A percentile compares a stretch with the other conserved stretches of the same genome.
These are phyloP conservation scores for Penicillium rolfsii DNA, from an alignment of 2,329 filamentous ascomycete species.

Conservation along the genomic window DNA sequence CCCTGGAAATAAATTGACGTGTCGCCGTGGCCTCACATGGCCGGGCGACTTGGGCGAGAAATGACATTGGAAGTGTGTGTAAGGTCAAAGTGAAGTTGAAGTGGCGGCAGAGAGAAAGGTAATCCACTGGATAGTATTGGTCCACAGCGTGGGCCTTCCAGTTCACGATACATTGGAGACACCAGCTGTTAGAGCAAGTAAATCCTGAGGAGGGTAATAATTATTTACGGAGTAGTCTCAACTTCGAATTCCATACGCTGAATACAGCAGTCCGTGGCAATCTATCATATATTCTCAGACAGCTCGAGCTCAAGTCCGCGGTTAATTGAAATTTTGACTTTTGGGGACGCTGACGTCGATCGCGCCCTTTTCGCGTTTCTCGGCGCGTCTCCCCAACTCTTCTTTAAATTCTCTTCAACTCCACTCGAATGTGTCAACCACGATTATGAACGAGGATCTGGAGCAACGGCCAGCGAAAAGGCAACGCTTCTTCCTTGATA, in stretches of 20 bases:
- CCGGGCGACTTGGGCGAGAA: conserved; percentile 26
- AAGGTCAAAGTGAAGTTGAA: conserved; percentile 18
- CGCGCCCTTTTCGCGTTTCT: conserved; percentile 35
- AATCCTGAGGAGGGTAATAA: neutral
- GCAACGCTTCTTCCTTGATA: conserved; percentile 64
- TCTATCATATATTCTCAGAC: too few relatives aligned
- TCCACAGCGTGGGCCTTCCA: conserved; percentile 12
- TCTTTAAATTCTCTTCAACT: conserved; percentile 1
- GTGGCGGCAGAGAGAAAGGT: conserved; percentile 17
- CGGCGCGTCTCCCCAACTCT: conserved; percentile 39
- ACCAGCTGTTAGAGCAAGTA: neutral
- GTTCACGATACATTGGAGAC: conserved; percentile 9
- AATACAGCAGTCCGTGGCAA: neutral
- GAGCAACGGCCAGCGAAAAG: conserved; percentile 63
- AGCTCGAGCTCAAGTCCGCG: neutral
- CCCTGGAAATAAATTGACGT: conserved; percentile 12
- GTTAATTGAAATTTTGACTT: conserved; percentile 15
- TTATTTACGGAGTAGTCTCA: too few relatives aligned
- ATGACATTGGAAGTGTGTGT: conserved; percentile 23
- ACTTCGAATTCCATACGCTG: too few relatives aligned
- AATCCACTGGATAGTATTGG: conserved; percentile 29
- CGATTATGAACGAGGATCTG: conserved; percentile 39
- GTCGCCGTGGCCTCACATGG: conserved; percentile 26
- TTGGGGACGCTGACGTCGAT: conserved; percentile 36
- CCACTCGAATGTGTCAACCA: conserved; percentile 15